Base-by-base conservation (phyloP, 1,284 basidiomycete species). In the Fistulina hepatica region DNA sequence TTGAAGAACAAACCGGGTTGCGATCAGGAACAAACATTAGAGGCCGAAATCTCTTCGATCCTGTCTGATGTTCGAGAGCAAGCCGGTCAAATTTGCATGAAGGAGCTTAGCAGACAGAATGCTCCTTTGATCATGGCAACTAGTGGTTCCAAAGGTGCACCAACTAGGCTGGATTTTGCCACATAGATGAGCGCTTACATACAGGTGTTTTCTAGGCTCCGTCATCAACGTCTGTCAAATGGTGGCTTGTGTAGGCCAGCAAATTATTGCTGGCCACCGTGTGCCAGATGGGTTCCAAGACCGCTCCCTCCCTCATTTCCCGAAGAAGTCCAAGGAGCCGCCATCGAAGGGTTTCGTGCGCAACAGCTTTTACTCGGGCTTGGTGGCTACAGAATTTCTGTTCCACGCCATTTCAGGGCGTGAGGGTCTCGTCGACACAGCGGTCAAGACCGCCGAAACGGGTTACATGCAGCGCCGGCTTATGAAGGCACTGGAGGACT, bases 191-290 rank as follows among this genome's bases (percentile, higher is more conserved):
- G 33, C 24, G 6, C n/a, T n/a, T n/a, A n/a, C n/a, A n/a, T n/a
- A n/a, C n/a, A n/a, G n/a, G n/a, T n/a, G 11, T 21, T 26, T 19
- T 33, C 7, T 34, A 94, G 91, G 94, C 58, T 97, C 94, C 52
- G 90, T 93, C 48, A 97, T 98, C 65, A 98, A 99, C 60, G 95
- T 99, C 42, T 95, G 92, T 10, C 95, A 99, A 64, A 99, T 99
- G 95, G 95, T 98, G 42, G 95, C 95, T 48, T 97, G 93, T 75
- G 95, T 99, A 49, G 95, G 95, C 8, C 95, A 99, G 57, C 95
- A 99, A 56, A 97, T 98, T 60, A 98, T 98, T 49, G 81, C 88
- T 17, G 95, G 95, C 16, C 86, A 90, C 57, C 95, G 95, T 77
- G 93, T 99, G 6, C 92, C 92, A 2, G 89, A 98, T 69, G 95